Base-by-base conservation (phyloP, 2,329 filamentous ascomycete genomes). In the Penicillium brasilianum region DNA sequence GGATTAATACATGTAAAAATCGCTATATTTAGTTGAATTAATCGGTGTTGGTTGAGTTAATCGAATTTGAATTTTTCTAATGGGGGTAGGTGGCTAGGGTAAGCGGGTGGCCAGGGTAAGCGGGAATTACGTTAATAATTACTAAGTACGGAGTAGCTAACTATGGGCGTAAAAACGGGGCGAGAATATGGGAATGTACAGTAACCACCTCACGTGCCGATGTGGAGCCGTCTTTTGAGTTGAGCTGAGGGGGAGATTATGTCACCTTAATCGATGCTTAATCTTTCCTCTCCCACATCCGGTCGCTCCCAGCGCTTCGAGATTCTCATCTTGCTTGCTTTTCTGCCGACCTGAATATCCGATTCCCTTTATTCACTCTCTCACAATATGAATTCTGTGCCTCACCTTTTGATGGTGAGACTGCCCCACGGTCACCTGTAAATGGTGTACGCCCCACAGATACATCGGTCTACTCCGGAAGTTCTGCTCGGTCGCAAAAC, bases 261-360 rank as follows among this genome's bases (percentile, higher is more conserved):
- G 67, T 69, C 67, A 69, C 63, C 57, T 32, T 58, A 25, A 34
- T 44, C 50, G 51, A 62, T 68, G 57, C 60, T 65, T 59, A 65
- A 57, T 63, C 66, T 52, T 55, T 39, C 37, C 22, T 25, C 49
- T 37, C 49, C 51, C 51, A 41, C 34, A 63, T 65, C 63, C 63
- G 58, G 66, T 63, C 58, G 55, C 60, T 61, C 50, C 54, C 48
- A 54, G 32, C 46, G 20, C 43, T 30, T 57, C 58, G 57, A 18
- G 50, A 22, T 8, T n/a, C 36, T 39, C 39, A 34, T 36, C 46
- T 28, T 50, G n/a, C 10, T 30, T 54, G 58, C 37, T 60, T 48
- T 56, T 48, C 39, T 20, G 36, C 51, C 52, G 51, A 56, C 56
- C 18, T 34, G 50, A 55, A 43, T 46, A n/a, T 13, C 41, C 20